Conservation (phyloP, 352 stramenopile genomes). For the Elongisporangium senticosum region DNA sequence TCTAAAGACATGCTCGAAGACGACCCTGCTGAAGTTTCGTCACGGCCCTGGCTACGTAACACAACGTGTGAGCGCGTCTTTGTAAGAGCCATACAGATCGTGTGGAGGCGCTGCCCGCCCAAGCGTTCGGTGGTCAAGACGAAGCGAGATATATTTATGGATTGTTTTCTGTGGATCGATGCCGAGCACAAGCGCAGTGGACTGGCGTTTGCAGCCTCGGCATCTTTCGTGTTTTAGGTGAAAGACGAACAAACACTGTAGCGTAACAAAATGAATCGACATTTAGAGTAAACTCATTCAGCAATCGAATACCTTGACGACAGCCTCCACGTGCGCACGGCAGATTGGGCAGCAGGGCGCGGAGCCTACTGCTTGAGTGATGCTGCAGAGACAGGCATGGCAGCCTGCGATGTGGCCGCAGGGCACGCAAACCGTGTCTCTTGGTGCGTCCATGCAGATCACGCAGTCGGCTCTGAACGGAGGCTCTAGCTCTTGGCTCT, state of each 20-base stretch:
- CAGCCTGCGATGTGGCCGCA: constrained; percentile 52
- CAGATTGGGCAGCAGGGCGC: constrained; percentile 39
- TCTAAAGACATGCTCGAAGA: constrained; percentile 82
- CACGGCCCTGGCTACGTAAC: constrained; percentile 68
- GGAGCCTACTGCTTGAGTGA: constrained; percentile 20
- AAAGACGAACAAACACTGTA: neutral
- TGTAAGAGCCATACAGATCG: constrained; percentile 22
- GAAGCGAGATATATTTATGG: neutral
- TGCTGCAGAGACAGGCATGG: constrained; percentile 25
- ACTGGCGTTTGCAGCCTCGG: neutral
- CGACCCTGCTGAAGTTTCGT: constrained; percentile 80
- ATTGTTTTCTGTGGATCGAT: neutral
- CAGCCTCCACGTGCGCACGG: constrained; percentile 25
- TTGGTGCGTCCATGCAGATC: constrained; percentile 36
- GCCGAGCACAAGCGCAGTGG: neutral
- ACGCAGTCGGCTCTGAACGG: constrained; percentile 17
- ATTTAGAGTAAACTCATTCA: neutral
- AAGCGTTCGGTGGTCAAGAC: neutral
- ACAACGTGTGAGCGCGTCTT: constrained; percentile 68
- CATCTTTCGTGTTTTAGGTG: neutral
- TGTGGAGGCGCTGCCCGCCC: neutral
- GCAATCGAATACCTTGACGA: constrained; percentile 48
- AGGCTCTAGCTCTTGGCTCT: neutral
- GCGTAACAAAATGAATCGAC: neutral
- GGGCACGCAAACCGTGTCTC: constrained; percentile 45